A percentile compares a stretch with the other conserved stretches of the same genome.
Evolutionary conservation across 768 basidiomycete species (phyloP).

Genomic region (Hemileccinum impolitum): DNA sequence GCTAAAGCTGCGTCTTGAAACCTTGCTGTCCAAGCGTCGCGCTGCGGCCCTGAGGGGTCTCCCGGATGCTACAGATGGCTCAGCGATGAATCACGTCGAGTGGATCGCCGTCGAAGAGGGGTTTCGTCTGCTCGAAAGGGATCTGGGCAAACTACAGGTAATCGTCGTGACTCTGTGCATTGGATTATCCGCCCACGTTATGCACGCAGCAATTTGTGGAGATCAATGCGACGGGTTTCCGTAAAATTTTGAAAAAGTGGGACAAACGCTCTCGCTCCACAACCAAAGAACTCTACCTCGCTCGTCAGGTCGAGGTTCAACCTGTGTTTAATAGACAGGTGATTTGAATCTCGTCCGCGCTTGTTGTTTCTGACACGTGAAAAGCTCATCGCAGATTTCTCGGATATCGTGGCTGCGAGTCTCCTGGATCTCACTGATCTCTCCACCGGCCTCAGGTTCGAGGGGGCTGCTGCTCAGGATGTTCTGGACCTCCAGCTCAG

Average conservation of each 20-base stretch:
- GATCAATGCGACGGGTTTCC: slow-evolving; percentile 94
- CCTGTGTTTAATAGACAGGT: slow-evolving; percentile 96
- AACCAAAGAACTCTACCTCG: slow-evolving; percentile 95
- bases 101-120: slow-evolving; percentile 98
- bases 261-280: slow-evolving; percentile 94
- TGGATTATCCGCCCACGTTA: slow-evolving; percentile 12
- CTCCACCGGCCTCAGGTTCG: slow-evolving; percentile 71
- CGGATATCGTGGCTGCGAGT: slow-evolving; percentile 86
- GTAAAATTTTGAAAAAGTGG: slow-evolving; percentile 98
- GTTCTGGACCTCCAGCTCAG: slow-evolving; percentile 70
- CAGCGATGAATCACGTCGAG: slow-evolving; percentile 64
- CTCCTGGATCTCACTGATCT: slow-evolving; percentile 77
- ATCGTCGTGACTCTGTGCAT: slow-evolving; percentile 12
- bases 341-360: slow-evolving; percentile 18
- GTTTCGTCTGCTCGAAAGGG: slow-evolving; percentile 89
- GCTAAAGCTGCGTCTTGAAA: slow-evolving; percentile 86
- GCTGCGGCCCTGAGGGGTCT: slow-evolving; percentile 71
- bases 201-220: slow-evolving; percentile 85
- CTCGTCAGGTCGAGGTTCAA: slow-evolving; percentile 97
- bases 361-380: slow-evolving; percentile 9
- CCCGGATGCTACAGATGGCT: slow-evolving; percentile 63
- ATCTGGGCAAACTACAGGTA: slow-evolving; percentile 94
- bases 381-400: slow-evolving; percentile 91
- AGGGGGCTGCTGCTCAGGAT: slow-evolving; percentile 73
- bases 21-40: slow-evolving; percentile 89